Percentiles rank a stretch among this genome's conserved stretches.
Evolutionary conservation across 495 filamentous ascomycete genomes (phyloP).

Genomic region (Penicillium cinerascens): DNA sequence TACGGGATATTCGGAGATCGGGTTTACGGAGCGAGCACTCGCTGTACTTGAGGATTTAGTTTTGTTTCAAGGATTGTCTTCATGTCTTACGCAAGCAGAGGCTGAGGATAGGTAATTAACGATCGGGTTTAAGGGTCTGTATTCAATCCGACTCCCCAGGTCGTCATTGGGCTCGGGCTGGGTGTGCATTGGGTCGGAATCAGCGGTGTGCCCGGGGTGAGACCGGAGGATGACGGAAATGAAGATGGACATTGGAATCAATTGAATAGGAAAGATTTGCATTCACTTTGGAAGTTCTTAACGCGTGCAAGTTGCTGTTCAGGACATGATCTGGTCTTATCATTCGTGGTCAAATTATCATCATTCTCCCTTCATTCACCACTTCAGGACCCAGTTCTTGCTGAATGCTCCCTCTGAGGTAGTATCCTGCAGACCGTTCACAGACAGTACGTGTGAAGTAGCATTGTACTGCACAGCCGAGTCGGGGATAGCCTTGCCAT

Average conservation of each 20-base stretch:
- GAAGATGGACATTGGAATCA: neutral
- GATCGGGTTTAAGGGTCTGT: no score
- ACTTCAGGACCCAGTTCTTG: conserved; percentile 55
- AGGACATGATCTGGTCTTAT: neutral
- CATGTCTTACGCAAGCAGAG: no score
- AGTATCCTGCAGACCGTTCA: conserved; percentile 47
- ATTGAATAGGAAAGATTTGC: no score
- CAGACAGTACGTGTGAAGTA: conserved; percentile 43
- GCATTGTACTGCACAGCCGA: conserved; percentile 48
- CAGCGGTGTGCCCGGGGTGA: neutral
- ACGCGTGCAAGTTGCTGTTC: neutral
- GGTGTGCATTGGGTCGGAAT: neutral
- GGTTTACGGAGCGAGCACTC: no score
- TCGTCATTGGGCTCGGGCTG: neutral
- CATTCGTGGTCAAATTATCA: neutral
- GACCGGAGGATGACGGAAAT: neutral
- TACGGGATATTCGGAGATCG: no score
- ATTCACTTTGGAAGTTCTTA: neutral
- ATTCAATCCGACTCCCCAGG: no score
- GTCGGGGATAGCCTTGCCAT: conserved; percentile 40
- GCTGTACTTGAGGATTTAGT: no score
- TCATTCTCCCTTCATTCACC: conserved; percentile 29
- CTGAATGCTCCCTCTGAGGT: conserved; percentile 55
- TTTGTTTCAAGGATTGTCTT: no score
- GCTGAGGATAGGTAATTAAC: no score